Base-by-base conservation (phyloP, 768 basidiomycete species). In the Cyclocybe cylindracea region DNA sequence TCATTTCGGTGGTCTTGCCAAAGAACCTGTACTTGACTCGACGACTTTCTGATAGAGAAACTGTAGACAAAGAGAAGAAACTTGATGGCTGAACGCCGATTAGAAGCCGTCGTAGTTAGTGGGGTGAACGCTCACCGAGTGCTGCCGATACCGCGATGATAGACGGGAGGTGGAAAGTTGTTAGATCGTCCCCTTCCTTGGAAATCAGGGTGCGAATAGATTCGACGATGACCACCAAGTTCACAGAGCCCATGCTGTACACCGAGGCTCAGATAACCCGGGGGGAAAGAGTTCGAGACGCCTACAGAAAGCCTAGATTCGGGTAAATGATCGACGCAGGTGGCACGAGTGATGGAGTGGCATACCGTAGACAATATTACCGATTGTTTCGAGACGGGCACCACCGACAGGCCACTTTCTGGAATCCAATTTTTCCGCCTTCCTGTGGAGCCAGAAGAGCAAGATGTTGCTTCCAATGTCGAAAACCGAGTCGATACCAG, bases 1-100 rank as follows among this genome's bases (percentile, higher is more conserved):
- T 96, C 96, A 61, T 94, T 98, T 58, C 95, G 78, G 58, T 98
- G 95, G 64, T 98, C 96, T 68, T 97, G 91, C 94, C 93, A 98
- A 29, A 97, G 79, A n/a, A 97, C 84, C 41, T 83, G 82, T 2
- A 99, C 96, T 70, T 99, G 97, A 61, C 91, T 94, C 5, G 90
- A 94, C 56, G 82, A 83, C 32, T 78, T 79, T 29, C 91, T 84
- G 40, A 96, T 78, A 3, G 90, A 78, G 61, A 74, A 83, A 67
- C 94, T 94, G 70, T 94, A 97, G 4, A 94, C 35, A 72, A 98
- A 98, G 39, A 99, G 80, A 0, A 86, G 39, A 41, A 93, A 77
- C 70, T 99, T 99, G 56, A 91, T 84, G 44, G 79, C 91, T 94
- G 54, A 10, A 47, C 16, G 39, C 19, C 16, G 24, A 52, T 48